Conservation (phyloP, 2,329 filamentous ascomycete genomes). For the Beauveria sp. region DNA sequence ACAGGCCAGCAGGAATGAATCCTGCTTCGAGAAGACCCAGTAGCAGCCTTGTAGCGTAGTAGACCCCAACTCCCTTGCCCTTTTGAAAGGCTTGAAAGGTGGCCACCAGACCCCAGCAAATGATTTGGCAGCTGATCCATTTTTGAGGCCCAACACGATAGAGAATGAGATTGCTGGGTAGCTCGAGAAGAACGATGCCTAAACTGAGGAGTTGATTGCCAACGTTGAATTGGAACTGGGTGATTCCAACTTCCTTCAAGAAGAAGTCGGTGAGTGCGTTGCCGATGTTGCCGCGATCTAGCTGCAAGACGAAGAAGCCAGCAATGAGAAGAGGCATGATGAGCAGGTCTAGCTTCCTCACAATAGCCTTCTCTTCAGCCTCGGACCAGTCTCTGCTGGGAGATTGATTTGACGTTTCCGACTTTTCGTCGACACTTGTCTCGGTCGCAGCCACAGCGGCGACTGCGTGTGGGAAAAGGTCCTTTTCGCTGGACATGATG, state of each 20-base stretch:
- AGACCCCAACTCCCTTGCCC: conserved; percentile 9
- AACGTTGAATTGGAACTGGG: conserved; percentile 38
- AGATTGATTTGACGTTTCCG: neutral
- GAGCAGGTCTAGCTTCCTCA: neutral
- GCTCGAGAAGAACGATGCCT: conserved; percentile 34
- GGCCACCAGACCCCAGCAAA: conserved; percentile 27
- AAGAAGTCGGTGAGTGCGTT: conserved; percentile 35
- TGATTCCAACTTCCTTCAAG: conserved; percentile 35
- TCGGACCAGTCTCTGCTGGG: neutral
- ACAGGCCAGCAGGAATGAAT: conserved; percentile 39
- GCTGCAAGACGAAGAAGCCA: conserved; percentile 27
- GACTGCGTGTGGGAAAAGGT: neutral
- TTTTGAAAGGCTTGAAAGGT: conserved; percentile 27
- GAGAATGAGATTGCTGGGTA: conserved; percentile 37
- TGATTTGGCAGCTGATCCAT: conserved; percentile 27
- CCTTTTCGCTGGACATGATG: neutral
- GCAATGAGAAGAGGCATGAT: conserved; percentile 34
- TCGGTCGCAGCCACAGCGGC: neutral
- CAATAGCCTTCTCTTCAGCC: neutral
- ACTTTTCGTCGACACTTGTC: neutral
- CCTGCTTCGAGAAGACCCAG: conserved; percentile 26
- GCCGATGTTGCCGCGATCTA: conserved; percentile 22
- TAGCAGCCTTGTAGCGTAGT: conserved; percentile 10
- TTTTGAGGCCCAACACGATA: conserved; percentile 34
- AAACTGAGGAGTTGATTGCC: conserved; percentile 36